These are phyloP conservation scores for Saxophila tyrrhenica DNA, from an alignment of 495 filamentous ascomycete species.

Conservation along the genomic window DNA sequence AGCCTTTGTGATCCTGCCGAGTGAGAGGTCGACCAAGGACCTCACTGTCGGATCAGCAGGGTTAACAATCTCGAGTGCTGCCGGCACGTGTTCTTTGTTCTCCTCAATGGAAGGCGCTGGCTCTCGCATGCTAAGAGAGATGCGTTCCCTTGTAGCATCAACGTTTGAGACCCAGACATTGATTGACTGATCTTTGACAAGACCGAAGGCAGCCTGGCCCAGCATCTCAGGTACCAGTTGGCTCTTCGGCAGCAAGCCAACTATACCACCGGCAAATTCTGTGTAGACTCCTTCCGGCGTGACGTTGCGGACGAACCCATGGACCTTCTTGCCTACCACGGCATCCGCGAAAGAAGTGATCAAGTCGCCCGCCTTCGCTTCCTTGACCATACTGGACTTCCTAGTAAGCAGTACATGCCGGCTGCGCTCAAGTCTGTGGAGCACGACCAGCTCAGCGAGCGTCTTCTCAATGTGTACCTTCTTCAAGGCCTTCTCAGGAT, in stretches of 20 bases:
- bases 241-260: conserved; percentile 65
- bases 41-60: conserved; percentile 56
- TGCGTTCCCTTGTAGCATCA: conserved; percentile 44
- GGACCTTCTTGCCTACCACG: conserved; percentile 51
- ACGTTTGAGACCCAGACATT: conserved; percentile 56
- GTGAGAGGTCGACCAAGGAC: conserved; percentile 54
- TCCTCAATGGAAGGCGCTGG: conserved; percentile 17
- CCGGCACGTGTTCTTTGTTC: conserved; percentile 11
- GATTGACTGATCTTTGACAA: conserved; percentile 61
- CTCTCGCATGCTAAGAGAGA: conserved; percentile 50
- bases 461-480: conserved; percentile 71
- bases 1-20: conserved; percentile 70
- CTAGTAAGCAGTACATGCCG: conserved; percentile 61
- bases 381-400: conserved; percentile 72
- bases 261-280: conserved; percentile 66
- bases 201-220: conserved; percentile 60
- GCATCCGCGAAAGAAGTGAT: conserved; percentile 57
- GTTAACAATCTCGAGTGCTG: conserved; percentile 37
- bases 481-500: conserved; percentile 60
- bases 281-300: conserved; percentile 69
- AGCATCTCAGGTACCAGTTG: conserved; percentile 57
- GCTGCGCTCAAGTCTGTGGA: conserved; percentile 65
- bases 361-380: conserved; percentile 52
- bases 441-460: conserved; percentile 67
- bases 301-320: conserved; percentile 78